Conservation (phyloP, 495 filamentous ascomycete genomes). For the Pseudoneurospora amorphoporcata region DNA sequence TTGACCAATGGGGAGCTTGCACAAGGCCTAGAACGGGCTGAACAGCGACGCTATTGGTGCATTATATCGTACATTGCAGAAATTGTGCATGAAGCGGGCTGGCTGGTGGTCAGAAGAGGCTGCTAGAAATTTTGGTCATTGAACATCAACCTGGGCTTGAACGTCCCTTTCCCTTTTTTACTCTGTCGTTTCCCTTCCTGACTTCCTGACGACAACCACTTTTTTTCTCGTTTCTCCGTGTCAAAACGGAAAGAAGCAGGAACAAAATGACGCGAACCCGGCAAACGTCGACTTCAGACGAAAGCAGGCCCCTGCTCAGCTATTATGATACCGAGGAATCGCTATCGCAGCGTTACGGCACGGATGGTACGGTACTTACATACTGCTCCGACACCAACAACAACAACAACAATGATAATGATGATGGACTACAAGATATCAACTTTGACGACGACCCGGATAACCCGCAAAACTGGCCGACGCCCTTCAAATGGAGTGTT, state of each 20-base stretch:
- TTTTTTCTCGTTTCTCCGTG: neutral
- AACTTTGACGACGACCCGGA: constrained; percentile 38
- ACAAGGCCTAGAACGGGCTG: neutral
- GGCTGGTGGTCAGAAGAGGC: neutral
- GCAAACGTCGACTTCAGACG: neutral
- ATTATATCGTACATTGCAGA: neutral
- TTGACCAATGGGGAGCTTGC: neutral
- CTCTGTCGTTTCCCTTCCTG: neutral
- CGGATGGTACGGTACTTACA: neutral
- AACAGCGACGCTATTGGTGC: neutral
- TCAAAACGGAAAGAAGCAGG: constrained; percentile 6
- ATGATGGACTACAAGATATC: constrained; percentile 25
- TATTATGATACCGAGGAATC: neutral
- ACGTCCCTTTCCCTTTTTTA: neutral
- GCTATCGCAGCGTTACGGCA: neutral
- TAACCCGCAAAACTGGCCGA: constrained; percentile 44
- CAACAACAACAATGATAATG: constrained; percentile 15
- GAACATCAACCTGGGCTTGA: neutral
- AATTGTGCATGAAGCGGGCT: neutral
- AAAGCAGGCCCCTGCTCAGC: neutral
- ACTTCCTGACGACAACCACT: neutral
- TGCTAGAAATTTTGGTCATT: neutral
- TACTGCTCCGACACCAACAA: neutral
- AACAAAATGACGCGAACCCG: neutral
- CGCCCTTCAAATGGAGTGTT: constrained; percentile 38